Conservation (phyloP, 164 flowering plant species). For the Piper longum region DNA sequence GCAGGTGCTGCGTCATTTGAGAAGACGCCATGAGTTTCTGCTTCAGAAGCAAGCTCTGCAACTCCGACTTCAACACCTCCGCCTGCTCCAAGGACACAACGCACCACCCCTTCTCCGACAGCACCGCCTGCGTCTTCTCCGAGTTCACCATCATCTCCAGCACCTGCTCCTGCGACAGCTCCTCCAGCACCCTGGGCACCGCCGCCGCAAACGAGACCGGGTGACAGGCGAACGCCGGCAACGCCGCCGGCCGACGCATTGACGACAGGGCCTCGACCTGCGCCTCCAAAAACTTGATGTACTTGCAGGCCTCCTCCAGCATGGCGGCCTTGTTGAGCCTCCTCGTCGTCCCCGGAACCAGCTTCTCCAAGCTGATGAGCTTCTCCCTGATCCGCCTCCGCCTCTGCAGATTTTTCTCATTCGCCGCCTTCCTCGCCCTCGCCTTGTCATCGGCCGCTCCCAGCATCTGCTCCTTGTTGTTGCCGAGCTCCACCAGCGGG, state of each 20-base stretch:
- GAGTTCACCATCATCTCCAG: constrained; percentile 53
- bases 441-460: not conserved
- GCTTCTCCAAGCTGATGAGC: constrained; percentile 20
- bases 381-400: not conserved
- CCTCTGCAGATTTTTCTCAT: not conserved
- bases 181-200: constrained; percentile 12
- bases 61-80: constrained; percentile 4
- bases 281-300: constrained; percentile 53
- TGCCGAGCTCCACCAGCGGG: not conserved
- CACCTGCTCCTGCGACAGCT: constrained; percentile 41
- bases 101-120: constrained; percentile 33
- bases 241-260: constrained; percentile 32
- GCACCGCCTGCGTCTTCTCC: constrained; percentile 31
- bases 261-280: constrained; percentile 41
- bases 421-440: not conserved
- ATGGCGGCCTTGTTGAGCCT: constrained; percentile 52
- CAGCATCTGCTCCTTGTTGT: not conserved
- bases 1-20: no score
- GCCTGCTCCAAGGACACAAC: constrained; percentile 49
- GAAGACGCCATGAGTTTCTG: not conserved
- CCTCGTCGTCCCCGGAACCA: constrained; percentile 51
- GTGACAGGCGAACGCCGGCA: not conserved
- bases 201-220: constrained; percentile 5
- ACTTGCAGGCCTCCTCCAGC: constrained; percentile 61
- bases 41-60: not conserved